Percentiles rank a stretch among this genome's conserved stretches.
phyloP scores from a whole-genome alignment of 179 eudicot genomes.

The Actinidia polygama region DNA sequence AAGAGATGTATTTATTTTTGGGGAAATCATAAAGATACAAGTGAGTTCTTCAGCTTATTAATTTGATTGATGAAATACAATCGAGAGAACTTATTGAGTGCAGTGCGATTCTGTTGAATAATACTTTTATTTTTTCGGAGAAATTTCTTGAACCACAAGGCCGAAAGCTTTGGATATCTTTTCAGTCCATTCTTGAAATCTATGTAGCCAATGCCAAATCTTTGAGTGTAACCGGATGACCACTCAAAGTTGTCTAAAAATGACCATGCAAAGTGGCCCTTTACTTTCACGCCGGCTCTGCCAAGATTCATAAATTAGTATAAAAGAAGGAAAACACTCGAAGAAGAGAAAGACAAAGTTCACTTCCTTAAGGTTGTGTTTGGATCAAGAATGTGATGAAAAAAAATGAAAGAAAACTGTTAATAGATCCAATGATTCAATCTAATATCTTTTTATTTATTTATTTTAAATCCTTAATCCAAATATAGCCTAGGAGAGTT shows the following conservation, averaged over 20 bases:
- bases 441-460: neutral
- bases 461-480: no score
- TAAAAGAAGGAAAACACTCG: no score
- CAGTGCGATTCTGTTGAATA: neutral
- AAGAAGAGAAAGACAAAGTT: neutral
- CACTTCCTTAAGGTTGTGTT: neutral
- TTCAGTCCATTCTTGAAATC: constrained; percentile 31
- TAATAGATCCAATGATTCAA: no score
- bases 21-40: neutral
- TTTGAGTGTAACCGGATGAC: constrained; percentile 29
- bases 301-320: neutral
- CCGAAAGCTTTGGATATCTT: constrained; percentile 25
- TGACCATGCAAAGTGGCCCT: constrained; percentile 40
- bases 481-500: no score
- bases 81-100: neutral
- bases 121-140: constrained; percentile 12
- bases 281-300: constrained; percentile 33
- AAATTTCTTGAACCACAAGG: constrained; percentile 26
- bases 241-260: constrained; percentile 41
- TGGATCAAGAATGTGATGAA: no score
- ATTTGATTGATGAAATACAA: neutral
- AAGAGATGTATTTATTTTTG: no score
- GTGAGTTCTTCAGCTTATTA: neutral
- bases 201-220: constrained; percentile 34
- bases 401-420: no score